Conservation (phyloP, 306 rosid genomes). For the Corylus heterophylla region DNA sequence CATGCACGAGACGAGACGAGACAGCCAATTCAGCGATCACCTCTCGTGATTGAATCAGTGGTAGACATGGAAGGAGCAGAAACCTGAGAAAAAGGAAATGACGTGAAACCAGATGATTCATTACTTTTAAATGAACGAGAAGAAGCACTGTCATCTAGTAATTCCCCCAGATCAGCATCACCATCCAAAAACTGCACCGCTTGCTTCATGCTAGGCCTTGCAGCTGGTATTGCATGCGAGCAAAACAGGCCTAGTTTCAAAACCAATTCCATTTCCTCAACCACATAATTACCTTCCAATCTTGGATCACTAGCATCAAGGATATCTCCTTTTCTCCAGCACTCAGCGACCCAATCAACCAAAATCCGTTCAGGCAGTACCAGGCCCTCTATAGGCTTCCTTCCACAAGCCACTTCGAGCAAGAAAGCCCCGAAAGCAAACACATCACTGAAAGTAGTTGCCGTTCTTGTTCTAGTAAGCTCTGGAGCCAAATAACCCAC, state of each 20-base stretch:
- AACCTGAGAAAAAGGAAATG: background rate
- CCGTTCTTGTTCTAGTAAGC: background rate
- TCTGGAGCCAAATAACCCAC: conserved; percentile 2
- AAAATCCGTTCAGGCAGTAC: background rate
- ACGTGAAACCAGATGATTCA: background rate
- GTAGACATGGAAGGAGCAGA: background rate
- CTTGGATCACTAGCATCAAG: background rate
- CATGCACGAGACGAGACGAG: too few relatives aligned
- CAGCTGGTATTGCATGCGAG: background rate
- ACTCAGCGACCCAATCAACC: background rate
- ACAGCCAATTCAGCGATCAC: background rate
- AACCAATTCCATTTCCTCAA: background rate
- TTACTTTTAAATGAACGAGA: background rate
- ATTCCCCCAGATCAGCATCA: background rate
- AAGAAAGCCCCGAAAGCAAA: conserved; percentile 4
- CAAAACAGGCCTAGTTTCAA: background rate
- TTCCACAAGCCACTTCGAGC: conserved; percentile 9
- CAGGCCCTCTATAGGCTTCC: background rate
- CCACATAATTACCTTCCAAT: background rate
- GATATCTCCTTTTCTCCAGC: background rate
- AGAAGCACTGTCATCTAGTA: background rate
- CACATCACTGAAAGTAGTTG: background rate
- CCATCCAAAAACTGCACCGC: background rate
- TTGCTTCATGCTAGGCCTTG: background rate
- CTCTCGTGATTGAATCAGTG: background rate